phyloP scores from a whole-genome alignment of 495 filamentous ascomycete species.

The Tuber umbilicatum region DNA sequence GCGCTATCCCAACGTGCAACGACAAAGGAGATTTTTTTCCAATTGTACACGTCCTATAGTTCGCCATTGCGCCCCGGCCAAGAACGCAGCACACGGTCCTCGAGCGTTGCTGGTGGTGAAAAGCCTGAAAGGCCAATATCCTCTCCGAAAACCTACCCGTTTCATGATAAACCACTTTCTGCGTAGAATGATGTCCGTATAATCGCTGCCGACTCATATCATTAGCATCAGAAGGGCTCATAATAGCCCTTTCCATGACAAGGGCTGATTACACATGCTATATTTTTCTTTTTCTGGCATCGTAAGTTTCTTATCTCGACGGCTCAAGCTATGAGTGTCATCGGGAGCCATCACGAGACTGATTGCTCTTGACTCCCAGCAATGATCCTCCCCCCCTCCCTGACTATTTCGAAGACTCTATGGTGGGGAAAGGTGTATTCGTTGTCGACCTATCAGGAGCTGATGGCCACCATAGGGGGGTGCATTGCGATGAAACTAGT shows the following conservation, averaged over 20 bases:
- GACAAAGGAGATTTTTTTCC: background rate
- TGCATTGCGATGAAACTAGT: background rate
- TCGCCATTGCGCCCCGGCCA: background rate
- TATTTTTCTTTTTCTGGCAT: background rate
- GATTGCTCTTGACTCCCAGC: background rate
- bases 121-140: background rate
- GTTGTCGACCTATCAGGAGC: background rate
- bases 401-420: background rate
- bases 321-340: slow-evolving; percentile 1
- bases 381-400: background rate
- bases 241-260: background rate
- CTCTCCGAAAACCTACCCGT: background rate
- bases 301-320: background rate
- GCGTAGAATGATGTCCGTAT: background rate
- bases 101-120: background rate
- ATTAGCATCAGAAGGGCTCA: background rate
- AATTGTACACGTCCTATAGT: background rate
- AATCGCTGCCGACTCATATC: background rate
- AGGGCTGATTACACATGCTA: background rate
- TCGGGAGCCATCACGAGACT: background rate
- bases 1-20: background rate
- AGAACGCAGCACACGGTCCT: background rate
- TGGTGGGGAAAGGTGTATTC: background rate
- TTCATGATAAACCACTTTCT: background rate
- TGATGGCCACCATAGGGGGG: background rate